Percentiles rank a stretch among this genome's conserved stretches.
These are phyloP conservation scores for Avicennia marina DNA, from an alignment of 257 asterid genomes.

Conservation along the genomic window DNA sequence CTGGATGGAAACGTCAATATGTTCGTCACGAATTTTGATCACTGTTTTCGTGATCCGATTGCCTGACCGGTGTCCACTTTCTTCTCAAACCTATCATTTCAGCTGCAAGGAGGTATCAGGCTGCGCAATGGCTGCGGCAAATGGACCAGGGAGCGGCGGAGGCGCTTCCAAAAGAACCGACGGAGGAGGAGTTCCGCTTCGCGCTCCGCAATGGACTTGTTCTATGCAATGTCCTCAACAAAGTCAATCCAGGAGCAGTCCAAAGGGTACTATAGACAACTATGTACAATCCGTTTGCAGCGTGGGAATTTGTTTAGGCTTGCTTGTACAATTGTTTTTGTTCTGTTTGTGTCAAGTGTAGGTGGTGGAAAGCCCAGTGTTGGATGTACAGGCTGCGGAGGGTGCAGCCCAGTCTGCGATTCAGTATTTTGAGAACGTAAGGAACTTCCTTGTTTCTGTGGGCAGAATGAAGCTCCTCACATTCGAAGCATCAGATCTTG, in stretches of 20 bases:
- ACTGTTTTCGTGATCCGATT: background rate
- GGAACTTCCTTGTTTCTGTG: slow-evolving; percentile 82
- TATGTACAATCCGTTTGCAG: background rate
- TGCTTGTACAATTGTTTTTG: background rate
- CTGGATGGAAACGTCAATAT: too few species aligned
- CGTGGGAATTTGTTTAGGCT: background rate
- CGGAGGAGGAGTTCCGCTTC: slow-evolving; percentile 63
- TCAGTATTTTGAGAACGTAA: slow-evolving; percentile 89
- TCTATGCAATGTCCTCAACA: slow-evolving; percentile 95
- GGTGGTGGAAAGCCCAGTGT: slow-evolving; percentile 87
- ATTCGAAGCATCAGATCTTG: slow-evolving; percentile 85
- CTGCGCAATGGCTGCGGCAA: slow-evolving; percentile 81
- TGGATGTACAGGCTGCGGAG: slow-evolving; percentile 68
- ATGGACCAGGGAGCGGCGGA: slow-evolving; percentile 76
- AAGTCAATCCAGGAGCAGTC: slow-evolving; percentile 86
- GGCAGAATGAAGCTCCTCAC: slow-evolving; percentile 80
- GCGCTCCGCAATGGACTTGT: slow-evolving; percentile 92
- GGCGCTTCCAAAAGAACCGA: slow-evolving; percentile 60
- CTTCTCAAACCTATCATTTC: background rate
- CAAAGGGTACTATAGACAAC: slow-evolving; percentile 44
- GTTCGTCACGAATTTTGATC: too few species aligned
- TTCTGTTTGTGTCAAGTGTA: slow-evolving; percentile 18
- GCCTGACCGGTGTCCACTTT: too few species aligned
- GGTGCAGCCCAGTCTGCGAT: slow-evolving; percentile 94
- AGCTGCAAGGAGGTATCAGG: slow-evolving; percentile 82